Percentiles rank a stretch among this genome's conserved stretches.
These are phyloP conservation scores for Penicillium aurantiogriseum DNA, from an alignment of 2,329 filamentous ascomycete species.

Conservation along the genomic window DNA sequence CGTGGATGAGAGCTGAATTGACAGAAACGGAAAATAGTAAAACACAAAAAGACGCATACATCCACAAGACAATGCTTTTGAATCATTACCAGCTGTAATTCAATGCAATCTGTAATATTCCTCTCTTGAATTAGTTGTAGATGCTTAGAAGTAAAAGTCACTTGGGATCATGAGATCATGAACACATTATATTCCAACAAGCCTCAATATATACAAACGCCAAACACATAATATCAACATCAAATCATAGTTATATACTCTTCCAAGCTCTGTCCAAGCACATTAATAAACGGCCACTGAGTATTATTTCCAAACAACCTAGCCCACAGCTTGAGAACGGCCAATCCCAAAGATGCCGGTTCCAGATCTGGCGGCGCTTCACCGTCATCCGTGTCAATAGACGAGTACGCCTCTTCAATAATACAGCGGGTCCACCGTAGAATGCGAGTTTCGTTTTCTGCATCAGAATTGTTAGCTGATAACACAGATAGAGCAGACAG, in stretches of 20 bases:
- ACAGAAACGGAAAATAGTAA: neutral
- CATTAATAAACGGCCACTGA: conserved; percentile 37
- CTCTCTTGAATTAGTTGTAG: neutral
- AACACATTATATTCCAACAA: neutral
- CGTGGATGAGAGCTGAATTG: neutral
- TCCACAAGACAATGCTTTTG: neutral
- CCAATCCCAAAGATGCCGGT: conserved; percentile 27
- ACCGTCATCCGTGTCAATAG: conserved; percentile 30
- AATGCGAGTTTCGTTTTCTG: conserved; percentile 35
- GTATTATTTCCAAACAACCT: conserved; percentile 34
- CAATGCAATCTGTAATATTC: neutral
- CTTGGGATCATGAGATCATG: neutral
- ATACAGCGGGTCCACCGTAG: conserved; percentile 35
- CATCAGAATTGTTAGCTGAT: neutral
- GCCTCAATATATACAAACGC: neutral
- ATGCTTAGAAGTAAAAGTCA: no score
- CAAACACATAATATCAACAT: conserved; percentile 1
- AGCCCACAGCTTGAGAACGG: conserved; percentile 34
- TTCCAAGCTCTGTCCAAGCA: conserved; percentile 32
- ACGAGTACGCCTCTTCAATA: conserved; percentile 34
- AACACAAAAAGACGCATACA: neutral
- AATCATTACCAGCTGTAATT: neutral
- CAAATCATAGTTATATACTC: conserved; percentile 30
- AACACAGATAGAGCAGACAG: neutral
- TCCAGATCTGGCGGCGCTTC: conserved; percentile 25